Percentiles rank a stretch among this genome's conserved stretches.
These are phyloP conservation scores for Dendrocalamus sinicus DNA, from an alignment of 176 grass and related monocot genomes.

Conservation along the genomic window DNA sequence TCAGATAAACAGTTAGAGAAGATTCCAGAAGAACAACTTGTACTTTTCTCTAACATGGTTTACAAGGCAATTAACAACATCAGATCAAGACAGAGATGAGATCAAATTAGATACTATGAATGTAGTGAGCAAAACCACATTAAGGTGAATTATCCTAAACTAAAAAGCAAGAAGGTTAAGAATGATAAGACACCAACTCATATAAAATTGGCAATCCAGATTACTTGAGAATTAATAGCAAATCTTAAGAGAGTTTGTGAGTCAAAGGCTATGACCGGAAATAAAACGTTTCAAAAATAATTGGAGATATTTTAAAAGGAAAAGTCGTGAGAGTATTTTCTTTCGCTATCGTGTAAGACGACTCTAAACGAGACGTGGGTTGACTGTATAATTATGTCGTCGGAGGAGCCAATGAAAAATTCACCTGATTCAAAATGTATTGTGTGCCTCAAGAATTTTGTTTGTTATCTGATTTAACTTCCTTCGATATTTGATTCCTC, in stretches of 20 bases:
- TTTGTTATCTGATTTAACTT: background rate
- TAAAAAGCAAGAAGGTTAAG: too few relatives aligned
- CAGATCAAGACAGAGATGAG: too few relatives aligned
- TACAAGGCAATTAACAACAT: too few relatives aligned
- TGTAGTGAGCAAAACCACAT: too few relatives aligned
- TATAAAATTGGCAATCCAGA: background rate
- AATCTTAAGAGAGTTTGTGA: background rate
- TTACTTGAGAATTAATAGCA: background rate
- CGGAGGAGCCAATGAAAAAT: background rate
- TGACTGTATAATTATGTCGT: background rate
- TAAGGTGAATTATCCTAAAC: too few relatives aligned
- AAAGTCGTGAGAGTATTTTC: background rate
- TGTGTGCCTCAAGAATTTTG: background rate
- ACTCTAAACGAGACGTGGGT: background rate
- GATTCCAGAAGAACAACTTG: too few relatives aligned
- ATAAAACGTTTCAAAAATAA: background rate
- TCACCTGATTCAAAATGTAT: background rate
- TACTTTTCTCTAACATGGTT: too few relatives aligned
- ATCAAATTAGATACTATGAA: too few relatives aligned
- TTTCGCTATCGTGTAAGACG: background rate
- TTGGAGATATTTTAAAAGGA: too few relatives aligned
- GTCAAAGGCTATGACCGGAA: background rate
- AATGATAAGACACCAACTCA: too few relatives aligned
- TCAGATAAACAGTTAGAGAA: too few relatives aligned
- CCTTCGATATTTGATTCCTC: background rate